Evolutionary conservation across 2,329 filamentous ascomycete species (phyloP), one percentile per base, ranked within the genome.

Genomic region (Alternaria sp.): DNA sequence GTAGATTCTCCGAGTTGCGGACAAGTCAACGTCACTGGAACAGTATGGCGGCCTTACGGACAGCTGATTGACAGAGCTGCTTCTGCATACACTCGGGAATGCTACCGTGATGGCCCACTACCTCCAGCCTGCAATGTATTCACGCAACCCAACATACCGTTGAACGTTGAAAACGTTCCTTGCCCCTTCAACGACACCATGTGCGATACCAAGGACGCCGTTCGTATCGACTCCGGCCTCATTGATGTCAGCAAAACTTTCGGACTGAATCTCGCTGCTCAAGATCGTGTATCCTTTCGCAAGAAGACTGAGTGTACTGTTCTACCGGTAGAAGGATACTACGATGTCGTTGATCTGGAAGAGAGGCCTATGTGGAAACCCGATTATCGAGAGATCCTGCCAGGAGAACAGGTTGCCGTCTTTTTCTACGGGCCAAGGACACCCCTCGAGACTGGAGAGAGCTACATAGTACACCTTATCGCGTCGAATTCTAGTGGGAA

Each of bases 111-210:
- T 6, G 47, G 26, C 5, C 21, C 47, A 9, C 47, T 50, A 13
- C 47, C 47, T 19, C n/a, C 9, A 6, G 8, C 7, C 3, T 50
- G 47, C 4, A 50, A 43, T 25, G 49, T 50, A 17, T 57, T 63
- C 45, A 49, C 56, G 9, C 19, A 57, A 4, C 36, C 51, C 17
- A 57, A 57, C 12, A 32, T 61, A 5, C 53, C 58, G 17, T 23
- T 62, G 11, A 25, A 23, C 6, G 36, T 50, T n/a, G 45, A 56
- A n/a, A 23, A 46, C 3, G 28, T 28, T 4, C 49, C 26, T 28
- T 64, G 61, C 15, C 61, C 61, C 4, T 64, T 64, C 58, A 36
- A 59, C 19, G 57, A 53, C n/a, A 51, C 51, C 36, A 59, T 64
- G 23, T 64, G 62, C 40, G 59, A 50, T 44, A 47, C 36, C 26